Base-by-base conservation (phyloP, 768 basidiomycete species). In the Hemileccinum rubropunctum region DNA sequence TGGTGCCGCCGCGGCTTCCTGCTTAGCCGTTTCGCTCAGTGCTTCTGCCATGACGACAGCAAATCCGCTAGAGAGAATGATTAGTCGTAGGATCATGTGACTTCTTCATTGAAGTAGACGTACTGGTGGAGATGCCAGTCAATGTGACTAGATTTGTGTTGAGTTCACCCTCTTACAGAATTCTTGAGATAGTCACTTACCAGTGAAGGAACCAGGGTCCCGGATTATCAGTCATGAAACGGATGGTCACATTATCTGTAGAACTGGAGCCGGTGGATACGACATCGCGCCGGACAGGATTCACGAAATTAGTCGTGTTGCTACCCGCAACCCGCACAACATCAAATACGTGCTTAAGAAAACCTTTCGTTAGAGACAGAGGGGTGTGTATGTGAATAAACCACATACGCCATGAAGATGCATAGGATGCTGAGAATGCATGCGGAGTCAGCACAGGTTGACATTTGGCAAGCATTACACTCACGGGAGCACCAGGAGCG, bases 221-320 rank as follows among this genome's bases (percentile, higher is more conserved):
- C 3, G 83, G 74, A 64, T 86, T 86, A 56, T 85, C 79, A 2
- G 82, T 82, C 15, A 63, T 59, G 64, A 82, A 84, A 42, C 82
- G 75, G 42, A 86, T 68, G 3, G 76, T 76, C 20, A 79, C 77
- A 60, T 76, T 62, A 67, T 76, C 62, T 3, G 45, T 48, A 64
- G 74, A 53, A 3, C 42, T 44, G 6, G 39, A 35, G 18, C 60
- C 60, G 3, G 55, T 43, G 11, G 49, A 51, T 10, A 61, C 60
- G 5, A 57, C 57, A 40, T 72, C 70, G n/a, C 71, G 61, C 38
- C 51, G 47, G 18, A 66, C 56, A 3, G 71, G 71, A 40, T 72
- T 70, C 12, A 58, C 58, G 20, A 63, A 72, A 56, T 73, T 73
- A 30, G 58, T 47, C 4, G 42, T 34, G n/a, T 47, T 56, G 26